Base-by-base conservation (phyloP, 2,329 filamentous ascomycete genomes). In the Hawksworthiomyces lignivorus region DNA sequence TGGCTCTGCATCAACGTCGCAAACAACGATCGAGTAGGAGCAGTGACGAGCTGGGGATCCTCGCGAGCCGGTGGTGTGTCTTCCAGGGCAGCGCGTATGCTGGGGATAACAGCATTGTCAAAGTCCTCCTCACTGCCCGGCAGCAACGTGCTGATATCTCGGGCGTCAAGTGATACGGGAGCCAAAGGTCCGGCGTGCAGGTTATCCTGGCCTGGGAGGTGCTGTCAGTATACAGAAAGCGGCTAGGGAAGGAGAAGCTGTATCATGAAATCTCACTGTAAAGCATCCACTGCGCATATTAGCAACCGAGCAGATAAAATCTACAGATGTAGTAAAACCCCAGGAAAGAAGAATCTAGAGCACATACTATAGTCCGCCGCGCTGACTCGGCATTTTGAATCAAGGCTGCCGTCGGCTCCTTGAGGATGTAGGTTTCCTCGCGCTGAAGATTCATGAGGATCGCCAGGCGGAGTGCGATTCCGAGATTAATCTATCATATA, bases 391-490 rank as follows among this genome's bases (percentile, higher is more conserved):
- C 67, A 31, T 65, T 60, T 35, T 73, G 65, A 26, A 72, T 59
- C 45, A 65, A 57, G 26, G 70, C 68, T 7, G 62, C 56, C 2
- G 64, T 67, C 2, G 66, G 64, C 34, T 67, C 64, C 3, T 51
- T 47, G 6, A 69, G 53, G 1, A 59, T 54, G 43, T 76, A 77
- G 0, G 72, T 73, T 48, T 76, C 72, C 51, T 77, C 73, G 18
- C 70, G 59, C 51, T 77, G 73, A 9, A 77, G 62, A 27, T 67
- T 65, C 67, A 77, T 69, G 28, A 73, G 50, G 4, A 69, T 64
- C 7, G 73, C 73, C 69, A 77, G 75, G 35, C 72, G 64, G 42
- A 75, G 68, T 10, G 73, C 67, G 27, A 77, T 69, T 2, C 72
- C 73, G 57, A 76, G 68, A 49, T 75, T 77, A 42, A 75, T 71